Percentiles rank a stretch among this genome's conserved stretches.
These are phyloP conservation scores for Penicillium tannophilum DNA, from an alignment of 495 filamentous ascomycete species.

Conservation along the genomic window DNA sequence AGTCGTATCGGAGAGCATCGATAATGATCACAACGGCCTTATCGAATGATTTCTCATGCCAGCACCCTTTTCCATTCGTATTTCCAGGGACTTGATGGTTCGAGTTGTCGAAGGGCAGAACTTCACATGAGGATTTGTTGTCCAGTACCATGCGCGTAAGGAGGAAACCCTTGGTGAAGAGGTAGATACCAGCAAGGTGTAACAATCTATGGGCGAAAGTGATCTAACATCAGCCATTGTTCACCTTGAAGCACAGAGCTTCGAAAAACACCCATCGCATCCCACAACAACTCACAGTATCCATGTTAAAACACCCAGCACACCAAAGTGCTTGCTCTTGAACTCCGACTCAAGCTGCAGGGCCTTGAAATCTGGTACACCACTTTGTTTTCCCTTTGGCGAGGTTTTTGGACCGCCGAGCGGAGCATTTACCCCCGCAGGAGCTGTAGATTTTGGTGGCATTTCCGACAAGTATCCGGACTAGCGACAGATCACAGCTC, in stretches of 20 bases:
- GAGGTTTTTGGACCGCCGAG: neutral
- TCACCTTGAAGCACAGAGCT: neutral
- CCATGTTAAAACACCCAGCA: slow-evolving; percentile 46
- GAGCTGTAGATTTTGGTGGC: slow-evolving; percentile 8
- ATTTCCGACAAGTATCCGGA: slow-evolving; percentile 7
- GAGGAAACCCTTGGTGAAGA: slow-evolving; percentile 97
- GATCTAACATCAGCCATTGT: slow-evolving; percentile 10
- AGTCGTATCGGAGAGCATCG: slow-evolving; percentile 95
- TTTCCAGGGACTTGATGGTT: slow-evolving; percentile 22
- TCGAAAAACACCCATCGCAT: neutral
- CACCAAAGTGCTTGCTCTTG: slow-evolving; percentile 42
- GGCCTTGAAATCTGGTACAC: slow-evolving; percentile 24
- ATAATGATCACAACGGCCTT: slow-evolving; percentile 90
- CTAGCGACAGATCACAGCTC: slow-evolving; percentile 1
- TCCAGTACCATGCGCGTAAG: slow-evolving; percentile 89
- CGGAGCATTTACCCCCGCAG: slow-evolving; percentile 2
- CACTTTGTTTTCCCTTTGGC: slow-evolving; percentile 18
- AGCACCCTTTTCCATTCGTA: slow-evolving; percentile 71
- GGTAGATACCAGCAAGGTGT: slow-evolving; percentile 79
- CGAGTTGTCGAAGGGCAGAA: slow-evolving; percentile 62
- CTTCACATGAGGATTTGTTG: slow-evolving; percentile 78
- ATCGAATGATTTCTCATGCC: slow-evolving; percentile 91
- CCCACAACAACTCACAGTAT: slow-evolving; percentile 40
- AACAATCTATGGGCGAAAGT: slow-evolving; percentile 52
- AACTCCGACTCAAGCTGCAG: slow-evolving; percentile 41